These are phyloP conservation scores for Arabidopsis arenosa DNA, from an alignment of 345 rosid genomes.

Conservation along the genomic window DNA sequence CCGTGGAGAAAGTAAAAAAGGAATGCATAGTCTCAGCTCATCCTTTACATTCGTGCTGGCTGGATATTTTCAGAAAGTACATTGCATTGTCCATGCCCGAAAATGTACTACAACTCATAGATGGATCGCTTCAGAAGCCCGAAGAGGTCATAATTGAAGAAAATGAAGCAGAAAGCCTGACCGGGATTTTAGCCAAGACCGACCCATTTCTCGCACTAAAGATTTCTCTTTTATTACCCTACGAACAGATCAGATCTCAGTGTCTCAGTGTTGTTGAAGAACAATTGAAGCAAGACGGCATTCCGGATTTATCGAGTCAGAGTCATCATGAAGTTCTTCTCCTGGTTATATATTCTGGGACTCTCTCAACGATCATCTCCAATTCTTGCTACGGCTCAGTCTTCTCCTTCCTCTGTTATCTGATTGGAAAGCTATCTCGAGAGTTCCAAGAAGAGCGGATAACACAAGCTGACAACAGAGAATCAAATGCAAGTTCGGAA, in stretches of 20 bases:
- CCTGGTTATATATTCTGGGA: conserved; percentile 67
- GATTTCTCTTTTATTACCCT: conserved; percentile 77
- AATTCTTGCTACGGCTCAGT: conserved; percentile 52
- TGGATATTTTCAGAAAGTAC: conserved; percentile 58
- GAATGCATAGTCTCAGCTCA: conserved; percentile 50
- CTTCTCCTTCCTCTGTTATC: conserved; percentile 73
- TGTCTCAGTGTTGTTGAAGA: conserved; percentile 66
- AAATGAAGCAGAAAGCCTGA: conserved; percentile 60
- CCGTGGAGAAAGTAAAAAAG: conserved; percentile 51
- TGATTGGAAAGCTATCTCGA: conserved; percentile 70
- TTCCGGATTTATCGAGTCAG: conserved; percentile 48
- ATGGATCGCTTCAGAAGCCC: conserved; percentile 62
- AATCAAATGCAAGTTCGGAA: conserved; percentile 34
- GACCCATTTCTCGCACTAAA: conserved; percentile 64
- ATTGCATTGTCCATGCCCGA: conserved; percentile 45
- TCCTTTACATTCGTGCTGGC: conserved; percentile 87
- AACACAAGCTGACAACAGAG: conserved; percentile 36
- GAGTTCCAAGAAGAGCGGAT: conserved; percentile 65
- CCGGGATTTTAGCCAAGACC: conserved; percentile 34
- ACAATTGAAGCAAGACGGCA: conserved; percentile 64
- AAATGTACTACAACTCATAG: conserved; percentile 62
- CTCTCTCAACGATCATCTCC: conserved; percentile 56
- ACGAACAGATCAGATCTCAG: conserved; percentile 55
- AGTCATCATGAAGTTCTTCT: conserved; percentile 62
- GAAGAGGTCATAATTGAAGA: conserved; percentile 62